These are phyloP conservation scores for Aspergillus fructus DNA, from an alignment of 2,329 filamentous ascomycete genomes.

Conservation along the genomic window DNA sequence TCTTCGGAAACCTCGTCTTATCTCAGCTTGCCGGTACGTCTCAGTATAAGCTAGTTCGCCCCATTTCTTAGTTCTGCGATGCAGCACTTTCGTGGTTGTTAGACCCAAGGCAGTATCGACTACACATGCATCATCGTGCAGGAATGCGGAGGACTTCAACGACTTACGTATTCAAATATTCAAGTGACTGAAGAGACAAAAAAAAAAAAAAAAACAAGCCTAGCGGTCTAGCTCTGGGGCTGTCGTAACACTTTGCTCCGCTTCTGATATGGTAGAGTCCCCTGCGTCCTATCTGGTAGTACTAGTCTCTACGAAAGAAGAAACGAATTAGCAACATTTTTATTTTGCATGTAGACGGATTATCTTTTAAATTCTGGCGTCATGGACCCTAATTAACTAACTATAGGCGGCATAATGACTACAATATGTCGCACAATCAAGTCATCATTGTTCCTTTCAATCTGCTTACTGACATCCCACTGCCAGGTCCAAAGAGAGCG, in stretches of 20 bases:
- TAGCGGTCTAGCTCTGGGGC: slow-evolving; percentile 22
- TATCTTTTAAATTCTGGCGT: neutral
- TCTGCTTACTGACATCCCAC: neutral
- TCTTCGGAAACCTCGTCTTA: neutral
- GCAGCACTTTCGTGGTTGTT: neutral
- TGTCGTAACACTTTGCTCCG: slow-evolving; percentile 15
- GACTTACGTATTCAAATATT: neutral
- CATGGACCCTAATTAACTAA: neutral
- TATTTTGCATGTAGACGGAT: neutral
- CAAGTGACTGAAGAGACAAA: neutral
- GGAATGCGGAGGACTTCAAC: neutral
- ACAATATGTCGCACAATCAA: slow-evolving; percentile 1
- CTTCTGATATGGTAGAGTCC: slow-evolving; percentile 1
- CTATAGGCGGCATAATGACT: neutral
- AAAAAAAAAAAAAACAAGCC: slow-evolving; percentile 14
- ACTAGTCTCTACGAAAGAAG: neutral
- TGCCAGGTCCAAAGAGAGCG: neutral
- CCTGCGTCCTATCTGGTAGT: slow-evolving; percentile 4
- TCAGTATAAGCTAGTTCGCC: neutral
- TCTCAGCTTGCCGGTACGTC: neutral
- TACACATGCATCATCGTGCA: slow-evolving; percentile 3
- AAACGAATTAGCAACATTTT: neutral
- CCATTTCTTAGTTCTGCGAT: neutral
- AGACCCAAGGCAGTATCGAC: neutral
- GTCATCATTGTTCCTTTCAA: neutral